phyloP scores from a whole-genome alignment of 164 flowering plant genomes.

The Annona cherimola region DNA sequence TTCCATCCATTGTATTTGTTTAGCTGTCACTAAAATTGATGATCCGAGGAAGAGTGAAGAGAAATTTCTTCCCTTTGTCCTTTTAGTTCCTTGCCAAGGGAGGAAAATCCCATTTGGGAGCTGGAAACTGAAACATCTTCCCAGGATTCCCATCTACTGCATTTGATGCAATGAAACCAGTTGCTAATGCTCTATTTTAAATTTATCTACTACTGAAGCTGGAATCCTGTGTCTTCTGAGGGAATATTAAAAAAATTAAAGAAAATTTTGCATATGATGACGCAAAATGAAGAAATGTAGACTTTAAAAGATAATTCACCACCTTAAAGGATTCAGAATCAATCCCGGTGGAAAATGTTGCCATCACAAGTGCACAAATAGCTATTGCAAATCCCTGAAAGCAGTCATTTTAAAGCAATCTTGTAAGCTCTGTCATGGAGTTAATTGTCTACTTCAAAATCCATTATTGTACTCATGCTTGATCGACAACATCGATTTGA shows the following conservation, averaged over 20 bases:
- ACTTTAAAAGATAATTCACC: background rate
- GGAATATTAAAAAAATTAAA: background rate
- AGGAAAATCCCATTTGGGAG: background rate
- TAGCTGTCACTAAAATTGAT: background rate
- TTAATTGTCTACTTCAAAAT: background rate
- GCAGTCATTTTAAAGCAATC: conserved; percentile 3
- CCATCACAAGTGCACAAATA: conserved; percentile 75
- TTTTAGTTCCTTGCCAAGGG: background rate
- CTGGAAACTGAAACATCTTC: background rate
- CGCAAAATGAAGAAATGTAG: background rate
- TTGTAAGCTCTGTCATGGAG: background rate
- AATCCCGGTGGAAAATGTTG: conserved; percentile 92
- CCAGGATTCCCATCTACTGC: background rate
- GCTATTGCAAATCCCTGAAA: conserved; percentile 77
- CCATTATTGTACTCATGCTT: background rate
- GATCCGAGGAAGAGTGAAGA: background rate
- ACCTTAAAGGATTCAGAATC: conserved; percentile 93
- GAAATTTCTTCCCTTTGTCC: background rate
- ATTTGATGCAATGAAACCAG: background rate
- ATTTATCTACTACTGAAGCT: background rate
- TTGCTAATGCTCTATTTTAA: background rate
- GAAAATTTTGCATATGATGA: background rate
- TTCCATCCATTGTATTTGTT: background rate
- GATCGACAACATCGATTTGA: too few species aligned
- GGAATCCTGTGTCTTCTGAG: background rate